A percentile compares a stretch with the other conserved stretches of the same genome.
Evolutionary conservation across 208 protist species (phyloP).

Genomic region (Naegleria lovaniensis): DNA sequence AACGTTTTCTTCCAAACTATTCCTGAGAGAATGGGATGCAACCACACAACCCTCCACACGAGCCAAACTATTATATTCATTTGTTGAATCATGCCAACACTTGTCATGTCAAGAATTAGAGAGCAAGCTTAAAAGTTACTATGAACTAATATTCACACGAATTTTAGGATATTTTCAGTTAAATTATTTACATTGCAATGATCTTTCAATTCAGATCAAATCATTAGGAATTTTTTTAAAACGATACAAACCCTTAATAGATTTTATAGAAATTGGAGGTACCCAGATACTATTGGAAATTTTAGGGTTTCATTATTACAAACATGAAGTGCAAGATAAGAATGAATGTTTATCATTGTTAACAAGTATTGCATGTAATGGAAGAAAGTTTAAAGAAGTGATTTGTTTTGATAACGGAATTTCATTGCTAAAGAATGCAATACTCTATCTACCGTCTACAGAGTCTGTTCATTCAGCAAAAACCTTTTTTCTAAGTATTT

Average conservation of each 20-base stretch:
- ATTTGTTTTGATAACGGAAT: background rate
- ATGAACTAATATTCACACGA: background rate
- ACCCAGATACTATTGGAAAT: background rate
- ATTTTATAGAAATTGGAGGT: conserved; percentile 9
- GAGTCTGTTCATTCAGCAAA: background rate
- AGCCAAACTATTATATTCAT: background rate
- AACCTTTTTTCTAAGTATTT: background rate
- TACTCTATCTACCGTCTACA: background rate
- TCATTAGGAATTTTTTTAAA: background rate
- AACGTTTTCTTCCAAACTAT: background rate
- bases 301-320: background rate
- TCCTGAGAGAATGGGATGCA: background rate
- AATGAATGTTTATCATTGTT: background rate
- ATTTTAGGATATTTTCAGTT: background rate
- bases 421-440: background rate
- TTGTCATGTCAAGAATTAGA: conserved; percentile 2
- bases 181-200: background rate
- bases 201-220: background rate
- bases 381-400: background rate
- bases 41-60: background rate
- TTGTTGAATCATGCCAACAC: background rate
- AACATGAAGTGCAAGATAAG: background rate
- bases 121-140: background rate
- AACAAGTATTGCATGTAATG: background rate
- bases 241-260: background rate